Percentiles rank a stretch among this genome's conserved stretches.
Evolutionary conservation across 371 early-diverging fungal species (phyloP).

Genomic region (Mucor irregularis): DNA sequence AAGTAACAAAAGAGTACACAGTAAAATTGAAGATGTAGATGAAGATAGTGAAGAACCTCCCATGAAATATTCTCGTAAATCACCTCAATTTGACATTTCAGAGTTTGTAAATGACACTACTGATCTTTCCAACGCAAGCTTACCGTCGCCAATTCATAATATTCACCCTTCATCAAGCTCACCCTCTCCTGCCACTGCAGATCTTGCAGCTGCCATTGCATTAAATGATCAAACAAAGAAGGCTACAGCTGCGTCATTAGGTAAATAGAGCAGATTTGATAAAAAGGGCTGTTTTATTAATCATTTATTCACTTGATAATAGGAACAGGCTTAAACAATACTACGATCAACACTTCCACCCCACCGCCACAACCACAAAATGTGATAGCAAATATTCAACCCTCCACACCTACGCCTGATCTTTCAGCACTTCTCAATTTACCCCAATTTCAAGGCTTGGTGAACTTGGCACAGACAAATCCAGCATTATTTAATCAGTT

Average conservation of each 20-base stretch:
- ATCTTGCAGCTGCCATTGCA: conserved; percentile 44
- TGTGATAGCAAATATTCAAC: not conserved
- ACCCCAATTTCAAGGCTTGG: conserved; percentile 29
- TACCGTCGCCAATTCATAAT: conserved; percentile 5
- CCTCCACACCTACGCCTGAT: conserved; percentile 2
- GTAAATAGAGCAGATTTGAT: conserved; percentile 5
- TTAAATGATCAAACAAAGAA: conserved; percentile 46
- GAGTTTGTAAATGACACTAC: conserved; percentile 20
- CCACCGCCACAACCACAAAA: conserved; percentile 1
- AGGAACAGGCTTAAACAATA: conserved; percentile 2
- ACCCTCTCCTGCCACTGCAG: conserved; percentile 25
- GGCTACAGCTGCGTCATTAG: conserved; percentile 24
- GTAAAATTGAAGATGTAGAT: conserved; percentile 31
- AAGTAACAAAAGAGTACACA: conserved; percentile 20
- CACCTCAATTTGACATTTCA: conserved; percentile 23
- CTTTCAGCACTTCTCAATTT: conserved; percentile 25
- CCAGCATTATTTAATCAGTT: conserved; percentile 34
- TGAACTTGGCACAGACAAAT: conserved; percentile 32
- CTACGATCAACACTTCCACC: not conserved
- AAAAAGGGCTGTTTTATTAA: too few relatives aligned
- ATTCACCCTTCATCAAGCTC: not conserved
- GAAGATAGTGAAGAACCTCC: conserved; percentile 24
- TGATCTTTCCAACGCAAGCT: not conserved
- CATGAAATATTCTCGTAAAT: conserved; percentile 12
- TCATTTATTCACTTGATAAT: not conserved